Conservation (phyloP, 768 basidiomycete species). For the Mycena crocata region DNA sequence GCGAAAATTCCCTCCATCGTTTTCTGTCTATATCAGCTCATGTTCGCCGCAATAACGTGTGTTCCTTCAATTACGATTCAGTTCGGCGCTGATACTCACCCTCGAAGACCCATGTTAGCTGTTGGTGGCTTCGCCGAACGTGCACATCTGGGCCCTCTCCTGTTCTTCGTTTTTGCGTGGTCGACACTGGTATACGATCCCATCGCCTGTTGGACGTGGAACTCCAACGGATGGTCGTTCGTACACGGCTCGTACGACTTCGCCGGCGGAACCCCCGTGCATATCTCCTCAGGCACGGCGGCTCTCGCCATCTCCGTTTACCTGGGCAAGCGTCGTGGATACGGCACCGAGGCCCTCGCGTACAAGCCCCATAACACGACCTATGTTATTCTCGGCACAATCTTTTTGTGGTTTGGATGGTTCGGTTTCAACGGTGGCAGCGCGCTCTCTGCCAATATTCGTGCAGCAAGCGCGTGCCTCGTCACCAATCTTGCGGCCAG, state of each 20-base stretch:
- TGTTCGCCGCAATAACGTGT: conserved; percentile 92
- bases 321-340: conserved; percentile 68
- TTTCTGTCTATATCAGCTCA: conserved; percentile 88
- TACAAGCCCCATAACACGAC: conserved; percentile 96
- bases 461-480: conserved; percentile 89
- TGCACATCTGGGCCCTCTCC: conserved; percentile 83
- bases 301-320: conserved; percentile 87
- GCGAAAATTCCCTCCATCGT: conserved; percentile 76
- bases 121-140: conserved; percentile 95
- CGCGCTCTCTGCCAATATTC: conserved; percentile 88
- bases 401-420: conserved; percentile 86
- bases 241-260: conserved; percentile 68
- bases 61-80: conserved; percentile 36
- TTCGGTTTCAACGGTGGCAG: conserved; percentile 96
- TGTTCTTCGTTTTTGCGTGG: conserved; percentile 95
- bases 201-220: conserved; percentile 98
- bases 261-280: conserved; percentile 85
- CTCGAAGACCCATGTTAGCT: conserved; percentile 80
- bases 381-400: conserved; percentile 93
- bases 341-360: conserved; percentile 62
- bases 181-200: conserved; percentile 91
- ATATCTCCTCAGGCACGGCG: conserved; percentile 93
- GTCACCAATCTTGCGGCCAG: conserved; percentile 94
- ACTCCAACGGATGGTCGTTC: conserved; percentile 79
- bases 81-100: conserved; percentile 34